These are phyloP conservation scores for Penicillium maclennaniae DNA, from an alignment of 495 filamentous ascomycete species.

Conservation along the genomic window DNA sequence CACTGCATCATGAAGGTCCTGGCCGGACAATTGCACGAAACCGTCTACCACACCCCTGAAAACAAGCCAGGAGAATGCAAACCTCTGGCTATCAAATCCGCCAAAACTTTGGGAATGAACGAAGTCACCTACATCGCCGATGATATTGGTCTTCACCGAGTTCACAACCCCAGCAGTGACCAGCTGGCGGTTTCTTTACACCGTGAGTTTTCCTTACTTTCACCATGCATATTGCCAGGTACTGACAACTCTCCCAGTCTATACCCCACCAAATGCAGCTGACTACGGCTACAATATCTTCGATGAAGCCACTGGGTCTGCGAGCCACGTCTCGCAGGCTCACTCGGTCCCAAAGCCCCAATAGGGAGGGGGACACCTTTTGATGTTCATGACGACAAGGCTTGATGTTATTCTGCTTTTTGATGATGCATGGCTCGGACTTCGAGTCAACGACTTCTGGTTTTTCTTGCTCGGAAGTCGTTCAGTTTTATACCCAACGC, in stretches of 20 bases:
- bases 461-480: background rate
- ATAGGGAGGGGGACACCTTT: background rate
- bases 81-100: conserved; percentile 27
- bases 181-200: conserved; percentile 82
- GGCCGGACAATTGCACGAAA: conserved; percentile 63
- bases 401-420: background rate
- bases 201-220: conserved; percentile 42
- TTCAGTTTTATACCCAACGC: background rate
- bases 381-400: background rate
- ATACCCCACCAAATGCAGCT: conserved; percentile 60
- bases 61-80: conserved; percentile 12
- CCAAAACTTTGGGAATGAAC: conserved; percentile 38
- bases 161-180: conserved; percentile 63
- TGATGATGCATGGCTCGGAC: background rate
- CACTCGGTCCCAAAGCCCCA: conserved; percentile 7
- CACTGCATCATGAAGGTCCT: conserved; percentile 64
- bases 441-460: background rate
- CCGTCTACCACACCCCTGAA: conserved; percentile 65
- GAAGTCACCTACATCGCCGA: conserved; percentile 80
- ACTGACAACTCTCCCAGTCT: conserved; percentile 11
- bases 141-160: conserved; percentile 73
- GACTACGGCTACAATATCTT: conserved; percentile 72
- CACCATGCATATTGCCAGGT: background rate
- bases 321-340: conserved; percentile 31
- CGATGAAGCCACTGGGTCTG: conserved; percentile 60